Base-by-base conservation (phyloP, 345 rosid species). In the Eutrema japonicum region DNA sequence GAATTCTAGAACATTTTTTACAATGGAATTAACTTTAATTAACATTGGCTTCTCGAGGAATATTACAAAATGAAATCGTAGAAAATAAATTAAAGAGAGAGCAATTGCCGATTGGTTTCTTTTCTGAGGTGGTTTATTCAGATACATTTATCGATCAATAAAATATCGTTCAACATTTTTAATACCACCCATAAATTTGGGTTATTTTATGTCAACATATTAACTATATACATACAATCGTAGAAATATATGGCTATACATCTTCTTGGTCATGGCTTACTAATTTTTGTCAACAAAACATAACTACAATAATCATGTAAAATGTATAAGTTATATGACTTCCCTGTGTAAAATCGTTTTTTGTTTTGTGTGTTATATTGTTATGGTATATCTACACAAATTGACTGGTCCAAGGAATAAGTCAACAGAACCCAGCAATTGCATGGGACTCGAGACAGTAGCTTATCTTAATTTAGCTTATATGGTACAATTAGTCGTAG, bases 361-460 rank as follows among this genome's bases (percentile, higher is more conserved):
- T n/a, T 55, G 45, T n/a, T 22, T n/a, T 55, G 45, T 30, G 14
- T 54, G 57, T 3, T 54, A 30, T 54, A 32, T 32, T 54, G 11
- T 46, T 42, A 30, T 60, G 35, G 29, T 9, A 13, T 63, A 64
- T 22, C 22, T 43, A 43, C 11, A 35, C 38, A 48, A 57, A n/a
- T 51, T 75, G 73, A 68, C 56, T 49, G 14, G 78, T 75, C 74
- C 35, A 68, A 45, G 58, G 11, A 48, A 61, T 61, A 68, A 76
- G 79, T 76, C 79, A 76, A 64, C 51, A 59, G 53, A 61, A 68
- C 41, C 38, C 47, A 67, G 32, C 48, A 53, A 55, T 54, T 69
- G 79, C 75, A 76, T 76, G 75, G 79, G 75, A 69, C 79, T 76
- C 79, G 79, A 76, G 79, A 63, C 71, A 69, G 46, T 70, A 76